Evolutionary conservation across 2,329 filamentous ascomycete species (phyloP), one percentile per base, ranked within the genome.

Genomic region (Anthostomella pinea): DNA sequence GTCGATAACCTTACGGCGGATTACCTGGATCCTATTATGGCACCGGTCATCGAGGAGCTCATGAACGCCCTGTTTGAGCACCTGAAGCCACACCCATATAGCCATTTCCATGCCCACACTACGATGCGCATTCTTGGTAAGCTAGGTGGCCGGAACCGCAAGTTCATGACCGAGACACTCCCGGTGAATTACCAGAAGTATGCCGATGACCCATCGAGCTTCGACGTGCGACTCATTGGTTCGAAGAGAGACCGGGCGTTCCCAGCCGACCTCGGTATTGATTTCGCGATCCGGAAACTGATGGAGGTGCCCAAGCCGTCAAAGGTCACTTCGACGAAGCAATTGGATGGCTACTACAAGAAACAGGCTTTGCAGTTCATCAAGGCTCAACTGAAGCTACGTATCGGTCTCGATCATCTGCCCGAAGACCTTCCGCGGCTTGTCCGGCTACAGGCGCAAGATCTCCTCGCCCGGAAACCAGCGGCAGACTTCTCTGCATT

Each of bases 31-130:
- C 94, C 93, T 0, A 97, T 99, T 54, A 98, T 98, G 91, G 88
- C 91, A 2, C 94, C 93, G 0, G 94, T 97, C 17, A 97, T 99
- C 62, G 91, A 98, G 53, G 93, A 99, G 58, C 72, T 99, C 28
- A 98, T 98, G 93, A 93, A 89, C 30, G 91, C 91, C 1, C 73
- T 99, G 1, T 98, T 95, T 74, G 90, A 96, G 46, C 94, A 98
- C 60, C 74, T 99, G 26, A 86, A 85, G 53, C 94, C 93, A 6
- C 84, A 90, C 45, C 93, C 93, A 0, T 95, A 98, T 62, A 95
- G 86, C 53, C 94, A 98, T 62, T 95, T 96, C 63, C 91, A 97
- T 57, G 87, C 94, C 1, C 93, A 99, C 59, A 97, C 93, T 0
- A 97, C 93, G 0, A 95, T 98, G 83, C 77, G 93, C 29, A 98